Evolutionary conservation across 495 filamentous ascomycete genomes (phyloP).

Genomic region (Choiromyces venosus): DNA sequence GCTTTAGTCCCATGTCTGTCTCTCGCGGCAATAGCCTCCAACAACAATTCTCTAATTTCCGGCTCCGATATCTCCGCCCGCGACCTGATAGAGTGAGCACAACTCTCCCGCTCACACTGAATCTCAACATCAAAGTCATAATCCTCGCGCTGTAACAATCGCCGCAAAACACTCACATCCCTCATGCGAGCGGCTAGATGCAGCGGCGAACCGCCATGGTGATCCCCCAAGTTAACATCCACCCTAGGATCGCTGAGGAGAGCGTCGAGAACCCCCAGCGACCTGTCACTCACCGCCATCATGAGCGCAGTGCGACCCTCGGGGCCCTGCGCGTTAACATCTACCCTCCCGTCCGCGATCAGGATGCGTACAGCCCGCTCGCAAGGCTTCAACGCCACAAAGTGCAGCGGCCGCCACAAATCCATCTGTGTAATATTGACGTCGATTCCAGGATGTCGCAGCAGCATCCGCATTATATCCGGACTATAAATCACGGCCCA

Average conservation of each 20-base stretch:
- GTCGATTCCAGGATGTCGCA: not conserved
- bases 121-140: not conserved
- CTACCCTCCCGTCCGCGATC: not conserved
- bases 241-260: not conserved
- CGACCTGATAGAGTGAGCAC: not conserved
- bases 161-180: not conserved
- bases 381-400: not conserved
- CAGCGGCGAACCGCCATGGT: not conserved
- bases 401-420: not conserved
- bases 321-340: not conserved
- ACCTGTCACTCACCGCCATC: not conserved
- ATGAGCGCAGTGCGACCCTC: not conserved
- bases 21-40: not conserved
- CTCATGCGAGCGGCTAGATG: not conserved
- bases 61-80: not conserved
- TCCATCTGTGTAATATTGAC: not conserved
- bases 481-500: too few relatives aligned
- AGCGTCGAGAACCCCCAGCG: not conserved
- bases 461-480: not conserved
- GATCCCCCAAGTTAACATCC: not conserved
- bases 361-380: not conserved
- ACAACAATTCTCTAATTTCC: not conserved
- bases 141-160: not conserved
- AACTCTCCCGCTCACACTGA: not conserved
- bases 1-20: not conserved